A percentile compares a stretch with the other conserved stretches of the same genome.
These are phyloP conservation scores for Tetrapisispora taiwanensis DNA, from an alignment of 805 yeast species.

Conservation along the genomic window DNA sequence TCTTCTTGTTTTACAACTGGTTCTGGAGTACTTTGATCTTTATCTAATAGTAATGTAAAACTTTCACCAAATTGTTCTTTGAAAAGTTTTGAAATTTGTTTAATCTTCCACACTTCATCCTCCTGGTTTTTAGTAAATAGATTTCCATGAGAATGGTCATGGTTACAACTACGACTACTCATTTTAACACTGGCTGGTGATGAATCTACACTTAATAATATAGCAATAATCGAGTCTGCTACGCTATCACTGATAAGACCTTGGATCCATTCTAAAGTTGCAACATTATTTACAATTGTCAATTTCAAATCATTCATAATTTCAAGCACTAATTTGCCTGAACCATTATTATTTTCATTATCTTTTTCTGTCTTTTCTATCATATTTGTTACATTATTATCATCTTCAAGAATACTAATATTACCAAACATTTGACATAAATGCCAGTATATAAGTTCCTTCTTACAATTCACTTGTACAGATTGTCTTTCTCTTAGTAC, in stretches of 20 bases:
- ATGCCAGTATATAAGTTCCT: slow-evolving; percentile 78
- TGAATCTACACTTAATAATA: slow-evolving; percentile 82
- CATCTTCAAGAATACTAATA: slow-evolving; percentile 53
- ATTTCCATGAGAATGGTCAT: slow-evolving; percentile 28
- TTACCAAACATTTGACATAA: slow-evolving; percentile 91
- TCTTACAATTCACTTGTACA: slow-evolving; percentile 67
- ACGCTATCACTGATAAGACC: slow-evolving; percentile 82
- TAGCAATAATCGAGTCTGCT: slow-evolving; percentile 90
- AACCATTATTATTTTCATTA: slow-evolving; percentile 8
- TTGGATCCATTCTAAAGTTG: slow-evolving; percentile 83
- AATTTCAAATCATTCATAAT: slow-evolving; percentile 58
- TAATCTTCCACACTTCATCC: slow-evolving; percentile 31
- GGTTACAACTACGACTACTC: slow-evolving; percentile 51
- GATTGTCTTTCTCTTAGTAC: slow-evolving; percentile 74
- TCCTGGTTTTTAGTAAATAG: slow-evolving; percentile 8
- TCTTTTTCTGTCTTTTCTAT: slow-evolving; percentile 30
- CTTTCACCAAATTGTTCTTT: slow-evolving; percentile 84
- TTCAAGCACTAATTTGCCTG: slow-evolving; percentile 38
- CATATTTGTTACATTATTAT: slow-evolving; percentile 28
- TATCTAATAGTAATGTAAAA: slow-evolving; percentile 29
- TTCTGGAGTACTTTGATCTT: slow-evolving; percentile 6
- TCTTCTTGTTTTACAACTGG: too few species aligned
- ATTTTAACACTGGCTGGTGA: slow-evolving; percentile 91
- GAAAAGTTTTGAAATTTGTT: slow-evolving; percentile 52
- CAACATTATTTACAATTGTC: slow-evolving; percentile 38